Evolutionary conservation across 2,329 filamentous ascomycete species (phyloP).

Genomic region (Xenosphaeropsis pyriputrescens): DNA sequence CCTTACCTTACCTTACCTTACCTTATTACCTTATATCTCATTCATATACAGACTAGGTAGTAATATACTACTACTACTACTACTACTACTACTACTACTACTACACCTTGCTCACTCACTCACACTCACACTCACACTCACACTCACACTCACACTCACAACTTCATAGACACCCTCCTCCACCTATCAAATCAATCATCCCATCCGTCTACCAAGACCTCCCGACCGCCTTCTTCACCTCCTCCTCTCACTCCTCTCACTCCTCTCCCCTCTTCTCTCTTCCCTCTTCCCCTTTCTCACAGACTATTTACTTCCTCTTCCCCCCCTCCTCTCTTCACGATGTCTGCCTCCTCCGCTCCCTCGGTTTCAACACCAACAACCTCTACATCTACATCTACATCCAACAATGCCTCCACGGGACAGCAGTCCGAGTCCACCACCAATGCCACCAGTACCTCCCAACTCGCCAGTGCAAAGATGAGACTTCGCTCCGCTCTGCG

Average conservation of each 20-base stretch:
- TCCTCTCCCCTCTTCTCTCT: slow-evolving; percentile 4
- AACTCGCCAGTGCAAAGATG: slow-evolving; percentile 38
- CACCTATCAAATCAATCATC: too few relatives aligned
- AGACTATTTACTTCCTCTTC: slow-evolving; percentile 5
- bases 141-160: too few relatives aligned
- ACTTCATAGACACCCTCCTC: too few relatives aligned
- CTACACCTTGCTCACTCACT: too few relatives aligned
- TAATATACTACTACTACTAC: too few relatives aligned
- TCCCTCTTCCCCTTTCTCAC: slow-evolving; percentile 7
- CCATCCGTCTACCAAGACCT: slow-evolving; percentile 2
- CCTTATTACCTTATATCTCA: too few relatives aligned
- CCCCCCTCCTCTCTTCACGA: slow-evolving; percentile 15
- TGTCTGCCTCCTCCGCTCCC: slow-evolving; percentile 11
- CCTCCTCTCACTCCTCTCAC: slow-evolving; percentile 6
- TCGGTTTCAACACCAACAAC: slow-evolving; percentile 1
- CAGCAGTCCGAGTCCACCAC: slow-evolving; percentile 2
- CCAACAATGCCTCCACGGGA: slow-evolving; percentile 1
- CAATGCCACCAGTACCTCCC: slow-evolving; percentile 11
- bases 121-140: too few relatives aligned
- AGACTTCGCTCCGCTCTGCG: slow-evolving; percentile 52
- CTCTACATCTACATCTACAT: too few relatives aligned
- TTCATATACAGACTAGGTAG: too few relatives aligned
- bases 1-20: too few relatives aligned
- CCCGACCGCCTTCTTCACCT: slow-evolving; percentile 7
- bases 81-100: too few relatives aligned